Evolutionary conservation across 73 alveolate genomes (phyloP).

Genomic region (Symbiodinium natans): DNA sequence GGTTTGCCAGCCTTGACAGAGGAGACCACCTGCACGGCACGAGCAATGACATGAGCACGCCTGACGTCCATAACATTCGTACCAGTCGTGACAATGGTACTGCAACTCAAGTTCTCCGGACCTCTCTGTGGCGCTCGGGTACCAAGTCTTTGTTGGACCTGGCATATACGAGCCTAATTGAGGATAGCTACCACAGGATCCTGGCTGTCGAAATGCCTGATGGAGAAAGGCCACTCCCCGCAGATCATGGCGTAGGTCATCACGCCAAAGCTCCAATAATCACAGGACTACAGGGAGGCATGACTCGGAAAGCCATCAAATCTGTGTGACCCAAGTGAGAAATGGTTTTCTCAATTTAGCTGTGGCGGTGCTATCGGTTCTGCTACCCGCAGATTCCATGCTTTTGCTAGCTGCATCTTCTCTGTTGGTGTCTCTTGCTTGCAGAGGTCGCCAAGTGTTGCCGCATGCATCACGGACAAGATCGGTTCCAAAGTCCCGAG

Average conservation of each 20-base stretch:
- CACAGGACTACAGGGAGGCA: conserved; percentile 30
- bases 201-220: background rate
- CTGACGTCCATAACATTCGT: background rate
- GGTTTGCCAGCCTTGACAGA: conserved; percentile 17
- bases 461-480: too few relatives aligned
- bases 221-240: conserved; percentile 68
- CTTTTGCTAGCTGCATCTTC: too few relatives aligned
- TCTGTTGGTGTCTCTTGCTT: too few relatives aligned
- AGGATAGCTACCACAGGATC: background rate
- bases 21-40: conserved; percentile 39
- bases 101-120: background rate
- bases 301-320: too few relatives aligned
- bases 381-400: too few relatives aligned
- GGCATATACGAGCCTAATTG: background rate
- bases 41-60: background rate
- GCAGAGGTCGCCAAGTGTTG: too few relatives aligned
- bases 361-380: too few relatives aligned
- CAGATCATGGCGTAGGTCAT: conserved; percentile 83
- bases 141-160: conserved; percentile 68
- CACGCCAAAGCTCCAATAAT: conserved; percentile 85
- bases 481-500: background rate
- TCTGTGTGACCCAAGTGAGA: too few relatives aligned
- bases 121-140: conserved; percentile 85
- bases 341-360: too few relatives aligned
- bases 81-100: too few relatives aligned